Evolutionary conservation across 345 rosid genomes (phyloP).

Genomic region (Sonneratia alba): DNA sequence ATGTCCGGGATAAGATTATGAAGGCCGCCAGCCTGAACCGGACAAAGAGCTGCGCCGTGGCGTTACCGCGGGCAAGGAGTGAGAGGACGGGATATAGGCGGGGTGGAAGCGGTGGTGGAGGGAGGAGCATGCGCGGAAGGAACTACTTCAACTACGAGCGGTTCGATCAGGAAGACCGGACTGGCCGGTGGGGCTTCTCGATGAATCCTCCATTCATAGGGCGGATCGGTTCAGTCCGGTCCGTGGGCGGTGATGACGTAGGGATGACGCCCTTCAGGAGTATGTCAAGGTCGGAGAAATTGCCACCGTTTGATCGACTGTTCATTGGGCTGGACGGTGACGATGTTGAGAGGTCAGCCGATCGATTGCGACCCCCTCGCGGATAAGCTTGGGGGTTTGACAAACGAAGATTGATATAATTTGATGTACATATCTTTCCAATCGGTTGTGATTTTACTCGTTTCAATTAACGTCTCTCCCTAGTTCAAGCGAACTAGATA

Average conservation of each 20-base stretch:
- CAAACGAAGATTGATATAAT: not conserved
- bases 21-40: constrained; percentile 23
- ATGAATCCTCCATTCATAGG: constrained; percentile 33
- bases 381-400: constrained; percentile 22
- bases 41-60: constrained; percentile 35
- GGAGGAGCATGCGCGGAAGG: constrained; percentile 10
- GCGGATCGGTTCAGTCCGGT: constrained; percentile 22
- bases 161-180: constrained; percentile 28
- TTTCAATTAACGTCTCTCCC: not conserved
- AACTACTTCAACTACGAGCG: constrained; percentile 35
- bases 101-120: constrained; percentile 29
- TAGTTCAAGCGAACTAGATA: no score
- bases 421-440: not conserved
- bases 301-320: constrained; percentile 33
- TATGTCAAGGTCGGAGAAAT: constrained; percentile 15
- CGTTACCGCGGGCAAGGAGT: constrained; percentile 47
- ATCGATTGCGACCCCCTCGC: constrained; percentile 21
- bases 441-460: not conserved
- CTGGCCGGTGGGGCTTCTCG: constrained; percentile 28
- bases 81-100: constrained; percentile 46
- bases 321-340: constrained; percentile 19
- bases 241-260: constrained; percentile 22
- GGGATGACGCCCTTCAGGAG: constrained; percentile 21
- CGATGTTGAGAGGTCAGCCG: constrained; percentile 35
- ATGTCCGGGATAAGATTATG: constrained; percentile 37